These are phyloP conservation scores for Aspergillus carlsbadensis DNA, from an alignment of 495 filamentous ascomycete species.

Conservation along the genomic window DNA sequence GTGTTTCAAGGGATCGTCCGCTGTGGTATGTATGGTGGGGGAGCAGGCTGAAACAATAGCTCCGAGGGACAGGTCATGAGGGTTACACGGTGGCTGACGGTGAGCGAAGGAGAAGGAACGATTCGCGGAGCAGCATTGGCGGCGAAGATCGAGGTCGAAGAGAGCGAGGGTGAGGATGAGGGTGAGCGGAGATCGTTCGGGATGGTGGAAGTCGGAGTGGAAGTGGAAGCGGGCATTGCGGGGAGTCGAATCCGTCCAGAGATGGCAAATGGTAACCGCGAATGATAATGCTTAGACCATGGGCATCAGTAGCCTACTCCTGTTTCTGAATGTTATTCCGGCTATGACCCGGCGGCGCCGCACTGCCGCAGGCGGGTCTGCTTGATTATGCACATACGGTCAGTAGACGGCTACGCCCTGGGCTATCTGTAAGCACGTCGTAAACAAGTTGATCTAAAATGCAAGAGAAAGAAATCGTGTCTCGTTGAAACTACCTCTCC, in stretches of 20 bases:
- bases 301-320: too few species aligned
- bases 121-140: neutral
- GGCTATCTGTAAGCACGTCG: too few species aligned
- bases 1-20: slow-evolving; percentile 17
- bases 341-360: too few species aligned
- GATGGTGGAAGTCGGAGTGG: slow-evolving; percentile 9
- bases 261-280: neutral
- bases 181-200: neutral
- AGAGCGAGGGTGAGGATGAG: neutral
- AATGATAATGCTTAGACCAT: too few species aligned
- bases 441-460: neutral
- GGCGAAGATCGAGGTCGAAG: neutral
- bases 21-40: slow-evolving; percentile 13
- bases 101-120: neutral
- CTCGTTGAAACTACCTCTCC: neutral
- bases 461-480: neutral
- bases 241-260: neutral
- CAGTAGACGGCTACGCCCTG: too few species aligned
- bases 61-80: slow-evolving; percentile 22
- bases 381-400: too few species aligned
- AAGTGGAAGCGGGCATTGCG: slow-evolving; percentile 4
- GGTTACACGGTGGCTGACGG: slow-evolving; percentile 18
- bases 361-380: too few species aligned
- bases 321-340: too few species aligned
- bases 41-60: slow-evolving; percentile 24